Percentiles rank a stretch among this genome's conserved stretches.
These are phyloP conservation scores for Tolypocladium capitatum DNA, from an alignment of 2,329 filamentous ascomycete genomes.

Conservation along the genomic window DNA sequence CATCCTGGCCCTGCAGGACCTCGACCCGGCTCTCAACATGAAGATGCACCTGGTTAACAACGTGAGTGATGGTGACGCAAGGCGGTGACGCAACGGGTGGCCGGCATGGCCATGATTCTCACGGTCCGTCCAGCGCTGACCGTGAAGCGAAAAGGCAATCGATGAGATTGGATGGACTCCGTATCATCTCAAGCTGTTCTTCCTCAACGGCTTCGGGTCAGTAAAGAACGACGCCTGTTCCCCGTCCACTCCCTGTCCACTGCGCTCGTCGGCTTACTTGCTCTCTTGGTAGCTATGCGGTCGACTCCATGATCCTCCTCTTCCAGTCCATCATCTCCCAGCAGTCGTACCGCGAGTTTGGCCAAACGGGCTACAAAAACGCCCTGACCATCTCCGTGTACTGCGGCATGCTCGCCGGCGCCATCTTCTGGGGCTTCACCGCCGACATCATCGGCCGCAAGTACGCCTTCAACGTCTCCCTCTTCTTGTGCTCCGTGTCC, in stretches of 20 bases:
- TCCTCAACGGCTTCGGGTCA: constrained; percentile 46
- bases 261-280: neutral
- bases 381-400: constrained; percentile 51
- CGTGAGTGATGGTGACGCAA: constrained; percentile 23
- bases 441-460: constrained; percentile 56
- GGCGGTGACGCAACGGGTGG: neutral
- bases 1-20: constrained; percentile 40
- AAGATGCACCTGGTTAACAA: constrained; percentile 62
- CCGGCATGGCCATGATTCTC: neutral
- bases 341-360: constrained; percentile 47
- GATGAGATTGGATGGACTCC: constrained; percentile 49
- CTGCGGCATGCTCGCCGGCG: constrained; percentile 39
- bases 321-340: constrained; percentile 51
- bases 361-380: constrained; percentile 35
- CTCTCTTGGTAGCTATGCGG: constrained; percentile 25
- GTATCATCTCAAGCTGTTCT: constrained; percentile 47
- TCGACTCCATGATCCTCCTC: constrained; percentile 32
- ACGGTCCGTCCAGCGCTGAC: neutral
- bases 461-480: constrained; percentile 54
- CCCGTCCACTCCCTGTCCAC: neutral
- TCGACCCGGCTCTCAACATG: constrained; percentile 47
- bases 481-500: constrained; percentile 46
- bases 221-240: constrained; percentile 1
- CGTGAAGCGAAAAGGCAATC: constrained; percentile 22
- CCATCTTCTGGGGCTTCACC: constrained; percentile 54